Conservation (phyloP, 164 flowering plant species). For the Protea cynaroides region DNA sequence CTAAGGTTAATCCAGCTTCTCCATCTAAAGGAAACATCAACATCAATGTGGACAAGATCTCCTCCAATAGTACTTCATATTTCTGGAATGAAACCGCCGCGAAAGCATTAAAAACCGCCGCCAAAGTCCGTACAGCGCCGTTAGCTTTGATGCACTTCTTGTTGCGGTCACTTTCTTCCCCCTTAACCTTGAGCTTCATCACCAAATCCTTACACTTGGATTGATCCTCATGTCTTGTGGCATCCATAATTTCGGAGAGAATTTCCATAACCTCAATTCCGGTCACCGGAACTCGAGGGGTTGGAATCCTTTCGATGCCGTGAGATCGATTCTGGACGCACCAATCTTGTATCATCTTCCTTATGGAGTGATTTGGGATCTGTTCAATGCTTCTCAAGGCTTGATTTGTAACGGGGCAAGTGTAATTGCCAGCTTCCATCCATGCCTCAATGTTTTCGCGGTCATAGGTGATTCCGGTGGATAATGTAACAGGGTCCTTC, state of each 20-base stretch:
- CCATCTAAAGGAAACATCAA: slow-evolving; percentile 33
- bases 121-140: slow-evolving; percentile 27
- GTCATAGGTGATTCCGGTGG: slow-evolving; percentile 80
- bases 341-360: slow-evolving; percentile 85
- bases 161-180: slow-evolving; percentile 61
- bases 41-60: slow-evolving; percentile 30
- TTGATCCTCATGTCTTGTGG: slow-evolving; percentile 17
- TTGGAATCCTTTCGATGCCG: slow-evolving; percentile 78
- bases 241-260: slow-evolving; percentile 19
- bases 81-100: slow-evolving; percentile 19
- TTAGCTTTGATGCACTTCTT: slow-evolving; percentile 30
- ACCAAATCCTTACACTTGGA: slow-evolving; percentile 30
- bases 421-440: slow-evolving; percentile 57
- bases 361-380: slow-evolving; percentile 63
- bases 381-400: slow-evolving; percentile 37
- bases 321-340: slow-evolving; percentile 52
- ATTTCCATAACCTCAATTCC: slow-evolving; percentile 34
- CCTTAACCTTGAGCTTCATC: slow-evolving; percentile 31
- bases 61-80: slow-evolving; percentile 30
- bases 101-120: slow-evolving; percentile 38
- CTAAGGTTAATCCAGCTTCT: slow-evolving; percentile 28
- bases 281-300: slow-evolving; percentile 59
- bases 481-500: slow-evolving; percentile 86
- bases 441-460: slow-evolving; percentile 76
- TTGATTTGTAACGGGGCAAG: slow-evolving; percentile 70